Evolutionary conservation across 257 asterid species (phyloP).

Genomic region (Solanum acaule): DNA sequence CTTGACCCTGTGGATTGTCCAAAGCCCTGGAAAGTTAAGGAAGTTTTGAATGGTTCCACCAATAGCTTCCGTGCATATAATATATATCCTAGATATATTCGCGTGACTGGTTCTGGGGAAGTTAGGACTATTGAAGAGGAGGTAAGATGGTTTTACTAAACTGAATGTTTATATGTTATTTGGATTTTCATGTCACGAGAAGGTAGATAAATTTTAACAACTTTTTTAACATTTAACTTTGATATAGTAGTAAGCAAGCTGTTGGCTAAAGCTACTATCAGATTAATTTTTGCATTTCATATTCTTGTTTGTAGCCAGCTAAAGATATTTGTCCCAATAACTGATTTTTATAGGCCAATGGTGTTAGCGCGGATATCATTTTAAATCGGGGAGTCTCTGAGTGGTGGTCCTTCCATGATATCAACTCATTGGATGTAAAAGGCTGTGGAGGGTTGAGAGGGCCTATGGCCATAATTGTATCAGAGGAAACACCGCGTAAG

Average conservation of each 20-base stretch:
- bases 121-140: conserved; percentile 72
- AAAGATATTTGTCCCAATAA: background rate
- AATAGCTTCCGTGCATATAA: conserved; percentile 59
- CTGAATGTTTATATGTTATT: background rate
- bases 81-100: conserved; percentile 71
- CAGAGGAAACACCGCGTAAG: conserved; percentile 99
- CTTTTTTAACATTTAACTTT: background rate
- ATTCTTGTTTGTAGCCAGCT: background rate
- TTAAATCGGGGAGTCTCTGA: conserved; percentile 46
- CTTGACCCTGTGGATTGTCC: conserved; percentile 62
- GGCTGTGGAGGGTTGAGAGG: conserved; percentile 72
- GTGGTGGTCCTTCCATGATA: conserved; percentile 98
- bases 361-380: conserved; percentile 73
- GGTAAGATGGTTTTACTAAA: conserved; percentile 31
- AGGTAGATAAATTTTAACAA: background rate
- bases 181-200: background rate
- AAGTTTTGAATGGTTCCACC: conserved; percentile 70
- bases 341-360: conserved; percentile 38
- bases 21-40: conserved; percentile 52
- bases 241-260: background rate
- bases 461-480: conserved; percentile 91
- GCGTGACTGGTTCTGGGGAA: conserved; percentile 98
- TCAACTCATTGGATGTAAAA: conserved; percentile 30
- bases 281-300: background rate
- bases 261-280: background rate